phyloP scores from a whole-genome alignment of 176 grass and related monocot species.

The Typha latifolia region DNA sequence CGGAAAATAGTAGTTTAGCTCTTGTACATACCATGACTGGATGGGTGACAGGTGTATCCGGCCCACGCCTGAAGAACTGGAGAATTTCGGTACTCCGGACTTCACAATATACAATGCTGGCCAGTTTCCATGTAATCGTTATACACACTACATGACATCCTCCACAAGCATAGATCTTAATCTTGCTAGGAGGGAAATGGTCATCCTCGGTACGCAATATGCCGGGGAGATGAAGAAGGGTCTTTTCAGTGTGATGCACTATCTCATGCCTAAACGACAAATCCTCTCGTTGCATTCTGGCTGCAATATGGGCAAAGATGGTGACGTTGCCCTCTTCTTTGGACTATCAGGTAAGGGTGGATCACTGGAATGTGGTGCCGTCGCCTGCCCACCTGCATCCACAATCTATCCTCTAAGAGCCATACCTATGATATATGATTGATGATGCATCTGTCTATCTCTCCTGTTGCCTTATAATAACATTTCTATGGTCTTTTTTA shows the following conservation, averaged over 20 bases:
- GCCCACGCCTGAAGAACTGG: conserved; percentile 87
- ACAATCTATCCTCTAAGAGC: neutral
- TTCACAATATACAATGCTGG: conserved; percentile 99
- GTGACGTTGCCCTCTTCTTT: conserved; percentile 99
- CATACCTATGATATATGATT: neutral
- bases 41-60: conserved; percentile 90
- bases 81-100: conserved; percentile 88
- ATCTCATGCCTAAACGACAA: conserved; percentile 91
- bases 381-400: conserved; percentile 60
- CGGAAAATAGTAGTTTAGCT: conserved; percentile 11
- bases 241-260: conserved; percentile 98
- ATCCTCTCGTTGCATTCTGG: conserved; percentile 98
- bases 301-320: conserved; percentile 91
- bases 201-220: conserved; percentile 99
- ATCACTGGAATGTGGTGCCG: conserved; percentile 20
- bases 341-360: conserved; percentile 78
- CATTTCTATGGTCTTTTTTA: conserved; percentile 6
- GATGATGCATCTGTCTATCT: neutral
- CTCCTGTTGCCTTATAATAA: neutral
- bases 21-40: conserved; percentile 54
- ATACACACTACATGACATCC: conserved; percentile 99
- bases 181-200: conserved; percentile 95
- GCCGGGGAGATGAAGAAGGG: conserved; percentile 99
- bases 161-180: conserved; percentile 94
- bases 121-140: conserved; percentile 96